phyloP scores from a whole-genome alignment of 441 rosid species.

The Erodium moschatum region DNA sequence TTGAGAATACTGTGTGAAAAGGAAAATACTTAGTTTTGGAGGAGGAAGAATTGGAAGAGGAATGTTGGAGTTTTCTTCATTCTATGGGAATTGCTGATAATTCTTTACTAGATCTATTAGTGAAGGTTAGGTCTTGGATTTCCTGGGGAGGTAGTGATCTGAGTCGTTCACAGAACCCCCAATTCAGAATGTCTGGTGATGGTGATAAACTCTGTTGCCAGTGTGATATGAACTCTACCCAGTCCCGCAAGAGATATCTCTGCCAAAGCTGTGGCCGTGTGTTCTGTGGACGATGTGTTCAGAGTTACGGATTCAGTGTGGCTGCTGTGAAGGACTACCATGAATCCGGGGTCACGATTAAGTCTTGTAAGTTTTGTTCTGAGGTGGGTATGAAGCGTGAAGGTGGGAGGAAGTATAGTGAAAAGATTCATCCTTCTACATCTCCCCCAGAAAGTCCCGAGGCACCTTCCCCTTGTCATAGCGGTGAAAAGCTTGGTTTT shows the following conservation, averaged over 20 bases:
- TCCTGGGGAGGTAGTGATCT: slow-evolving; percentile 1
- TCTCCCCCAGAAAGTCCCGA: slow-evolving; percentile 54
- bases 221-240: background rate
- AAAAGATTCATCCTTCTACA: slow-evolving; percentile 43
- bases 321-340: slow-evolving; percentile 50
- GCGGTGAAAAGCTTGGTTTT: background rate
- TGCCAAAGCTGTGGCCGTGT: too few relatives aligned
- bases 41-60: background rate
- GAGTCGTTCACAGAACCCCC: background rate
- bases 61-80: slow-evolving; percentile 6
- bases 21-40: background rate
- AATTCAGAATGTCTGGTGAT: background rate
- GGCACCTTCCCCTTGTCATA: slow-evolving; percentile 41
- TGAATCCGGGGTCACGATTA: slow-evolving; percentile 45
- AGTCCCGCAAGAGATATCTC: too few relatives aligned
- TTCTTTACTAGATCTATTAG: background rate
- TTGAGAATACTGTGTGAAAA: background rate
- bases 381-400: slow-evolving; percentile 47
- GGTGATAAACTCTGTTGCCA: background rate
- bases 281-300: too few relatives aligned
- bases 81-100: slow-evolving; percentile 5
- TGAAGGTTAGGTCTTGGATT: slow-evolving; percentile 5
- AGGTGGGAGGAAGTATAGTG: slow-evolving; percentile 34
- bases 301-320: slow-evolving; percentile 29
- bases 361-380: slow-evolving; percentile 90